phyloP scores from a whole-genome alignment of 2,329 filamentous ascomycete genomes.

The Fusarium subglutinans region DNA sequence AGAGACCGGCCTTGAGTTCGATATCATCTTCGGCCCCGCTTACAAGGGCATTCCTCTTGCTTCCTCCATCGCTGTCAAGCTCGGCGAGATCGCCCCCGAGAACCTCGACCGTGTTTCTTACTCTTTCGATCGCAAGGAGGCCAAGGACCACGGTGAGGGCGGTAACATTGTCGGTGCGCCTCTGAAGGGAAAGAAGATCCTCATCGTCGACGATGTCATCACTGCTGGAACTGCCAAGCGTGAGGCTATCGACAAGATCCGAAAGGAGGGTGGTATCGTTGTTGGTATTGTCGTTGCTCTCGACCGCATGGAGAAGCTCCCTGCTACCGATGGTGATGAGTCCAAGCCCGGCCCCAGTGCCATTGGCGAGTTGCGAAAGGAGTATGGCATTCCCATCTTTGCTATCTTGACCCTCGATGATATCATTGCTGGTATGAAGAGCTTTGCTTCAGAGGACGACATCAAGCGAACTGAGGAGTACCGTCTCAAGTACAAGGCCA shows the following conservation, averaged over 20 bases:
- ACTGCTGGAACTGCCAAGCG: constrained; percentile 94
- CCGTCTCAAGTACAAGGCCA: constrained; percentile 70
- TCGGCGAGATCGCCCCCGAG: constrained; percentile 73
- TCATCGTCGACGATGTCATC: constrained; percentile 97
- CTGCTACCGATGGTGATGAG: constrained; percentile 70
- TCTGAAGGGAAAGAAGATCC: constrained; percentile 82
- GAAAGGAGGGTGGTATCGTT: constrained; percentile 82
- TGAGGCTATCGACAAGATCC: constrained; percentile 90
- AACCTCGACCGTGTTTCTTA: constrained; percentile 79
- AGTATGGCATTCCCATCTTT: constrained; percentile 84
- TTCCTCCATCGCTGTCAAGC: constrained; percentile 77
- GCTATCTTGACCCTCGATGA: constrained; percentile 87
- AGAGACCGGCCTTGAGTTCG: constrained; percentile 66
- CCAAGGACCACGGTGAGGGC: constrained; percentile 94
- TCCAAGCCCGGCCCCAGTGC: constrained; percentile 77
- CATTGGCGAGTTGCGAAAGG: constrained; percentile 84
- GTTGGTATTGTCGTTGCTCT: constrained; percentile 89
- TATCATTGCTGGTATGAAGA: constrained; percentile 75
- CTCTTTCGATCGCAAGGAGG: constrained; percentile 95
- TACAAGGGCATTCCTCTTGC: constrained; percentile 98
- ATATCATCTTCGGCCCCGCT: constrained; percentile 91
- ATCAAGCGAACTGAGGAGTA: constrained; percentile 78
- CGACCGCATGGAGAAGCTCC: constrained; percentile 86
- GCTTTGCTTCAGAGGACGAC: constrained; percentile 69
- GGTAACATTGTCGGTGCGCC: constrained; percentile 90